phyloP scores from a whole-genome alignment of 805 yeast genomes.

The Pichia kluyveri region DNA sequence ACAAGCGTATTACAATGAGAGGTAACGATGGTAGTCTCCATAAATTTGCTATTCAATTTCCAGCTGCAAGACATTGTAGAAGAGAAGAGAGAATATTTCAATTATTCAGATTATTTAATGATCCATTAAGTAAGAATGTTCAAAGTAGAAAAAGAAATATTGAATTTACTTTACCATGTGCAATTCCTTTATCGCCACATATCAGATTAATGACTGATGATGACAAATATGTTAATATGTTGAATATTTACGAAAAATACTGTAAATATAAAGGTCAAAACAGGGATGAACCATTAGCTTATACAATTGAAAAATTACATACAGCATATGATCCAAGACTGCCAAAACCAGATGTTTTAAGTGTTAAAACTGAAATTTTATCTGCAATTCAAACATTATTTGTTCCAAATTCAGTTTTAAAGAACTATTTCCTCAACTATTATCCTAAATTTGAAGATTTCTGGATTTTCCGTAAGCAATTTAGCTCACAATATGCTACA shows the following conservation, averaged over 20 bases:
- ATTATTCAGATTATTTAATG: constrained; percentile 80
- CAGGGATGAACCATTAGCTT: constrained; percentile 85
- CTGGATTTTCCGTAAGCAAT: constrained; percentile 95
- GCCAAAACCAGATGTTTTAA: constrained; percentile 85
- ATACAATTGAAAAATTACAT: constrained; percentile 73
- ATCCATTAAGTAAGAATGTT: constrained; percentile 67
- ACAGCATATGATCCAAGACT: constrained; percentile 90
- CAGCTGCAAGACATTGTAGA: constrained; percentile 95
- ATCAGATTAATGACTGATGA: constrained; percentile 86
- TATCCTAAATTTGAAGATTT: constrained; percentile 83
- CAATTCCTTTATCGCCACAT: constrained; percentile 91
- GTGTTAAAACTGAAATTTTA: constrained; percentile 84
- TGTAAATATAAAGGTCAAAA: constrained; percentile 66
- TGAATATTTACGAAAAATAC: constrained; percentile 84
- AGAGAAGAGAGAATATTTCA: constrained; percentile 94
- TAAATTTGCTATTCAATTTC: constrained; percentile 92
- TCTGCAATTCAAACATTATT: constrained; percentile 80
- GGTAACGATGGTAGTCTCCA: constrained; percentile 92
- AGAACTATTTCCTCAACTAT: constrained; percentile 61
- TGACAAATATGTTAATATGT: constrained; percentile 55
- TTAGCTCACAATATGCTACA: constrained; percentile 89
- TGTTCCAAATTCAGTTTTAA: constrained; percentile 78
- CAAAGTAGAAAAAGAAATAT: constrained; percentile 83
- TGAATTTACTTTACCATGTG: constrained; percentile 79
- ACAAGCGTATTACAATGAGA: constrained; percentile 77